Evolutionary conservation across 495 filamentous ascomycete species (phyloP), one percentile per base, ranked within the genome.

Genomic region (Baudoinia panamericana): DNA sequence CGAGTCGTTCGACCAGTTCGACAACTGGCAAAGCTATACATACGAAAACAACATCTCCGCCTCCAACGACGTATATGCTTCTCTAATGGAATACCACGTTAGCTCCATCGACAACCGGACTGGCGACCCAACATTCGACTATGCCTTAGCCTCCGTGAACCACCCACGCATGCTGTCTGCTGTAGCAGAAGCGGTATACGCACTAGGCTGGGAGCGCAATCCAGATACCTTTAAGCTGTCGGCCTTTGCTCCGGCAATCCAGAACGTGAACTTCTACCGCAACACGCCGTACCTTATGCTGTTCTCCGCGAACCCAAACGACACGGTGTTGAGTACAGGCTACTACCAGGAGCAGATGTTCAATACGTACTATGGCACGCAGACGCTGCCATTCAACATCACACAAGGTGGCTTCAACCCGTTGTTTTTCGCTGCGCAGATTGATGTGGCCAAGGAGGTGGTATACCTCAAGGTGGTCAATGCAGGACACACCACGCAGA

Each of bases 251-350:
- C 69, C 68, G 0, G 60, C 56, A 39, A 50, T 70, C 30, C 56
- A 65, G 56, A 70, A 70, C 52, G 36, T 69, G 18, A 65, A 68
- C 40, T 55, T 45, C 23, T 71, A 63, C 9, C 5, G n/a, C 22
- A 10, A 15, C 4, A 31, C 34, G 9, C 65, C 63, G 9, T 61
- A 66, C 22, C 56, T 70, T 30, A 53, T 70, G 19, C 51, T 55
- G 20, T 72, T 65, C 54, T 60, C 63, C 24, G 54, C 67, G 1
- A 52, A 70, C 48, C 58, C 57, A 17, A 43, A 44, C 16, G 46
- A 63, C 26, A 64, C 63, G 1, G 56, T 63, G n/a, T 54, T 52
- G 2, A 65, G 62, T 4, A 63, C 66, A 0, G 66, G 63, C 44
- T 71, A 58, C 45, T 60, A 2, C 21, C 22, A 67, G 60, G 60